Evolutionary conservation across 2,329 filamentous ascomycete genomes (phyloP), one percentile per base, ranked within the genome.

Genomic region (Nothophoma quercina): DNA sequence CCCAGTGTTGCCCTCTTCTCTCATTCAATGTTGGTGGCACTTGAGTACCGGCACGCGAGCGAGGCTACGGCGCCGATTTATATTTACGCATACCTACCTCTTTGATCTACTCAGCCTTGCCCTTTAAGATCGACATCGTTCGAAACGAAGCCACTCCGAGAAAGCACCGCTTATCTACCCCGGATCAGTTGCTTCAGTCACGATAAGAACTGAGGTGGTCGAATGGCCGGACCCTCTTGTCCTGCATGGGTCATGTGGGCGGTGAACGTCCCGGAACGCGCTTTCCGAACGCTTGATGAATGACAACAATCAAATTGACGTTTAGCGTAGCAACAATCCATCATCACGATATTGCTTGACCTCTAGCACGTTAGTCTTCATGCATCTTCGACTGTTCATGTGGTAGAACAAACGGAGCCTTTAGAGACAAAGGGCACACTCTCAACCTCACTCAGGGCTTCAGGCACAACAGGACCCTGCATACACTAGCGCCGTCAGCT

Each of bases 161-260:
- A 38, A 43, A n/a, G 41, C 35, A 30, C 38, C 59, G 51, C n/a
- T 58, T 51, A 52, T 60, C 53, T 48, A 48, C 60, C 62, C 66
- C 62, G 58, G 64, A 64, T 65, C 63, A 68, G 64, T 60, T 63
- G 59, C 43, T 53, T 34, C 55, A 32, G 34, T 51, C 45, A 50
- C 61, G 59, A 67, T 67, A 65, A 62, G 56, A 56, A 46, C 48
- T 56, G 58, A 64, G 51, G 50, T 58, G 48, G 46, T 56, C 57
- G 51, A 61, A 56, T 52, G 49, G 46, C 19, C 50, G 41, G 54
- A 34, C 51, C 25, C 29, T 29, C 32, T 23, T 18, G 35, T 36
- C 30, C 23, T 34, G 26, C 51, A 21, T 43, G 22, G 18, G n/a
- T 35, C 23, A 25, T 36, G 34, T 36, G 41, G 46, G 33, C 48